A percentile compares a stretch with the other conserved stretches of the same genome.
These are phyloP conservation scores for Uromyces viciae-fabae DNA, from an alignment of 1,284 basidiomycete genomes.

Conservation along the genomic window DNA sequence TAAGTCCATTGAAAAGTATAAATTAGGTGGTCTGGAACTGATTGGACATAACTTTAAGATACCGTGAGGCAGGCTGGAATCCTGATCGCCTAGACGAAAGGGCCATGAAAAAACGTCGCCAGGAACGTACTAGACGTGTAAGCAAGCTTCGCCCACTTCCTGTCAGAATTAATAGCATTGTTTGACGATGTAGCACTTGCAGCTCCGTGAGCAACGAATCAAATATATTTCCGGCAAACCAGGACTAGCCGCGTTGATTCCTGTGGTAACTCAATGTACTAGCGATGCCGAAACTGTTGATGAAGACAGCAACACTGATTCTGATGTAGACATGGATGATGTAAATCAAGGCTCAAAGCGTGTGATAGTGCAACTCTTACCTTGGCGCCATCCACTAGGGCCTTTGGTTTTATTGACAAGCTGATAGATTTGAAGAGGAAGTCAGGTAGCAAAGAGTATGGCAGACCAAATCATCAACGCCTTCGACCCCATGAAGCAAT, in stretches of 20 bases:
- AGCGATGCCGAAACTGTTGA: conserved; percentile 23
- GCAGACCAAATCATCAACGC: background rate
- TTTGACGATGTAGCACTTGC: background rate
- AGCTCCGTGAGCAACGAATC: background rate
- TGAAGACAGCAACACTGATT: background rate
- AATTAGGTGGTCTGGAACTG: background rate
- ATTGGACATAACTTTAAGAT: background rate
- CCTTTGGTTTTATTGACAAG: background rate
- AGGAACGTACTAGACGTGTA: background rate
- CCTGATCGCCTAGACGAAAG: background rate
- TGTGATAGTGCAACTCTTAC: background rate
- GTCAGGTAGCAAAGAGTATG: background rate
- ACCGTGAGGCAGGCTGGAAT: background rate
- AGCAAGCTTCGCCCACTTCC: background rate
- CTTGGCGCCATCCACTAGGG: conserved; percentile 23
- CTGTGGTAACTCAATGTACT: conserved; percentile 6
- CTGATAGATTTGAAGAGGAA: background rate
- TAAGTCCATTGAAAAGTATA: background rate
- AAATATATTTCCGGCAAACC: background rate
- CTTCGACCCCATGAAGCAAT: background rate
- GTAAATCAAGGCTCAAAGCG: background rate
- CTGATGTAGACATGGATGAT: background rate
- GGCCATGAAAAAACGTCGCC: background rate
- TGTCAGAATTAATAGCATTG: background rate
- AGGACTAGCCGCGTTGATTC: background rate